Conservation (phyloP, 495 filamentous ascomycete species). For the Letharia columbiana region DNA sequence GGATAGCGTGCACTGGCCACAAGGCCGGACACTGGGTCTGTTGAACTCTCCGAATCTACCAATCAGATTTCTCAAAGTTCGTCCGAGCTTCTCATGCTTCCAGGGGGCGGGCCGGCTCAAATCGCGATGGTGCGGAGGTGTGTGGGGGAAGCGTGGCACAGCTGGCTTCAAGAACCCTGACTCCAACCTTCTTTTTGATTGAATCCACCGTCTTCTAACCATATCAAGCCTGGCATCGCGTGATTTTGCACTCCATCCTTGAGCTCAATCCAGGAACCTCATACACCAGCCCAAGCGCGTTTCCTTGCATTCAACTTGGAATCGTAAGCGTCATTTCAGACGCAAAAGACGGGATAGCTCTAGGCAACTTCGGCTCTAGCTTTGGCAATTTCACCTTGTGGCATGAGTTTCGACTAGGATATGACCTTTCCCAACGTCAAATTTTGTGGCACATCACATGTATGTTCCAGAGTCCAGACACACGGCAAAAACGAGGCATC, state of each 20-base stretch:
- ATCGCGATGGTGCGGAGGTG: not conserved
- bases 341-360: too few species aligned
- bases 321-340: not conserved
- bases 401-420: too few species aligned
- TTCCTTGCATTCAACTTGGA: too few species aligned
- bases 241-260: not conserved
- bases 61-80: not conserved
- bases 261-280: not conserved
- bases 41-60: not conserved
- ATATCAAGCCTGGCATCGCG: not conserved
- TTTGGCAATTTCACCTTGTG: too few species aligned
- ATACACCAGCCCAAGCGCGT: not conserved
- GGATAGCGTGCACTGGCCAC: not conserved
- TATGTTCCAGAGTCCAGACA: not conserved
- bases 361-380: too few species aligned
- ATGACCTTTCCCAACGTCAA: not conserved
- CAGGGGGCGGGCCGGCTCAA: too few species aligned
- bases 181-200: too few species aligned
- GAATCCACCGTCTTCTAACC: not conserved
- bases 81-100: not conserved
- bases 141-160: not conserved
- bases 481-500: not conserved
- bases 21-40: not conserved
- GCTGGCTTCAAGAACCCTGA: not conserved
- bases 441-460: not conserved